phyloP scores from a whole-genome alignment of 1,139 yeast genomes.

The Debaryomyces singareniensis region DNA sequence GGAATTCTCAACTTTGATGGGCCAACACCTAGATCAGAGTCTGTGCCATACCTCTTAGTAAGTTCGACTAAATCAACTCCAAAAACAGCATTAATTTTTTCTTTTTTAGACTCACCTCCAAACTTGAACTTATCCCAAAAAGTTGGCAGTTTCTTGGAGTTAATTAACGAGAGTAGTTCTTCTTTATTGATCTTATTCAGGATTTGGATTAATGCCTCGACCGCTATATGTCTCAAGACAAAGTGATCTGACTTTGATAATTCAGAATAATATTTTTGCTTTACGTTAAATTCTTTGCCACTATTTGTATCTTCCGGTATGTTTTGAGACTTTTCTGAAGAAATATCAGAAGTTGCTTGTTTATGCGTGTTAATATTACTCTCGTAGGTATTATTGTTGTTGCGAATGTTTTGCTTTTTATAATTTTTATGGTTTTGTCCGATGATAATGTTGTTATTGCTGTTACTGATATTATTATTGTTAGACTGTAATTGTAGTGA shows the following conservation, averaged over 20 bases:
- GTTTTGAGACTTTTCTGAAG: too few relatives aligned
- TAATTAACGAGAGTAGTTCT: conserved; percentile 50
- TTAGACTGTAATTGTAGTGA: conserved; percentile 21
- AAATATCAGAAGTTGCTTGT: conserved; percentile 2
- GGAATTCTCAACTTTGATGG: conserved; percentile 80
- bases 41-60: conserved; percentile 75
- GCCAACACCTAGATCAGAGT: conserved; percentile 83
- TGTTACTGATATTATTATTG: conserved; percentile 6
- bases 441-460: background rate
- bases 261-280: conserved; percentile 63
- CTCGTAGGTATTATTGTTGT: conserved; percentile 5
- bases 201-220: conserved; percentile 49
- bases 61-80: conserved; percentile 72
- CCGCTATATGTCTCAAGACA: conserved; percentile 61
- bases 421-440: too few relatives aligned
- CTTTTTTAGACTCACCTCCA: conserved; percentile 24
- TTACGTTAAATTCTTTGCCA: conserved; percentile 7
- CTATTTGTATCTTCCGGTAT: background rate
- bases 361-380: conserved; percentile 2
- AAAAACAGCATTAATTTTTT: conserved; percentile 48
- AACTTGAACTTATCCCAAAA: conserved; percentile 72
- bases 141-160: conserved; percentile 47
- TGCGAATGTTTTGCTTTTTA: too few relatives aligned
- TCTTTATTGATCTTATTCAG: conserved; percentile 37
- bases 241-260: conserved; percentile 55